Conservation (phyloP, 306 rosid genomes). For the peach (Prunus persica) region DNA sequence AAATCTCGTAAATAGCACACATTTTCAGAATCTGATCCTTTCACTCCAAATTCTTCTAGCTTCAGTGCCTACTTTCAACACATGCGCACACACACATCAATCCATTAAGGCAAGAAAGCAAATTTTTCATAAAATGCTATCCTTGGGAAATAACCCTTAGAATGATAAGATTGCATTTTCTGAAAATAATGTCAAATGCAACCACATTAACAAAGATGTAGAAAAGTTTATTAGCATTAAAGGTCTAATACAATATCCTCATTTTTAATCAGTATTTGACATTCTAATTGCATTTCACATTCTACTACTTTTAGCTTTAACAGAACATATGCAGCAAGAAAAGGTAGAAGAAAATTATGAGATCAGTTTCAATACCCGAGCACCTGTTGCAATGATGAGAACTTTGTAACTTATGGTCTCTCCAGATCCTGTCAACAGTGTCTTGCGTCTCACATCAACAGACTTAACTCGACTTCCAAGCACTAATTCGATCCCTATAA, state of each 20-base stretch:
- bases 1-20: conserved; percentile 83
- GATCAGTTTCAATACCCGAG: conserved; percentile 85
- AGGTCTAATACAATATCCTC: background rate
- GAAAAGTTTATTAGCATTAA: background rate
- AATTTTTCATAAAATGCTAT: background rate
- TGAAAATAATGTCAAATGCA: background rate
- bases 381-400: conserved; percentile 97
- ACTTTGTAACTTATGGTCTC: conserved; percentile 95
- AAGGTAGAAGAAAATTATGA: conserved; percentile 13
- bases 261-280: background rate
- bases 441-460: conserved; percentile 89
- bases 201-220: background rate
- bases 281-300: background rate
- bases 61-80: conserved; percentile 62
- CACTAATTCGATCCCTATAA: conserved; percentile 81
- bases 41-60: conserved; percentile 97
- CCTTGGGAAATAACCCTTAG: background rate
- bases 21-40: conserved; percentile 88
- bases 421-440: conserved; percentile 78
- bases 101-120: background rate
- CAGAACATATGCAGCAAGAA: conserved; percentile 10
- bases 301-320: background rate
- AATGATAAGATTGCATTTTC: background rate
- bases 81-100: background rate
- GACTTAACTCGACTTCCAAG: conserved; percentile 95